Percentiles rank a stretch among this genome's conserved stretches.
These are phyloP conservation scores for Entrophospora sp. DNA, from an alignment of 192 early-diverging fungal species.

Conservation along the genomic window DNA sequence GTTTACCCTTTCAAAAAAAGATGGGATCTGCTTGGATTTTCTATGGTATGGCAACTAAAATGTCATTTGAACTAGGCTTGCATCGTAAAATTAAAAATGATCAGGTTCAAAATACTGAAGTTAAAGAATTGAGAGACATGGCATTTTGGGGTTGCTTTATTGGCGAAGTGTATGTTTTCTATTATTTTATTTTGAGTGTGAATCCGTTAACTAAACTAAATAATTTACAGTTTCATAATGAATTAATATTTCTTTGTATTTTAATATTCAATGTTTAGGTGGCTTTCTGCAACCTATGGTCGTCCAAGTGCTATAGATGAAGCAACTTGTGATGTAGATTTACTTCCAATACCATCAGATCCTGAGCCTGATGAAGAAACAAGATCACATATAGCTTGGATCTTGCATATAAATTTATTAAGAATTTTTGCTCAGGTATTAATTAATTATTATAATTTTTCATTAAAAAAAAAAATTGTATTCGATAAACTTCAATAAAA, in stretches of 20 bases:
- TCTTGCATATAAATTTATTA: constrained; percentile 19
- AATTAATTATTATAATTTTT: neutral
- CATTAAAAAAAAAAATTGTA: neutral
- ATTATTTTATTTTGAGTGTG: too few species aligned
- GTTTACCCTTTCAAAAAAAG: too few species aligned
- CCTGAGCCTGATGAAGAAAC: constrained; percentile 16
- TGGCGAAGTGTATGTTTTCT: constrained; percentile 15
- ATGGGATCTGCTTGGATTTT: constrained; percentile 20
- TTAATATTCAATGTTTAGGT: too few species aligned
- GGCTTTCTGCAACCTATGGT: constrained; percentile 19
- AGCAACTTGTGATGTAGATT: constrained; percentile 16
- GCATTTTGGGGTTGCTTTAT: constrained; percentile 20
- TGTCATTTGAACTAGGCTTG: constrained; percentile 17
- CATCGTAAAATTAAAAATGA: constrained; percentile 21
- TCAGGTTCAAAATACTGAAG: constrained; percentile 9
- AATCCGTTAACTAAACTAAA: too few species aligned
- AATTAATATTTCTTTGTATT: neutral
- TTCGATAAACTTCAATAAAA: too few species aligned
- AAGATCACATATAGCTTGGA: constrained; percentile 17
- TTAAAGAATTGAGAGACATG: constrained; percentile 21
- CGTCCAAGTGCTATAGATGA: constrained; percentile 20
- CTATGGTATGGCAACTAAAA: constrained; percentile 17
- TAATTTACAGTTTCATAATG: too few species aligned
- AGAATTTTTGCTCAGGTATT: constrained; percentile 19
- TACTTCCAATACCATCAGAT: constrained; percentile 17